Conservation (phyloP, 2,329 filamentous ascomycete species). For the Cladosporium sp. region DNA sequence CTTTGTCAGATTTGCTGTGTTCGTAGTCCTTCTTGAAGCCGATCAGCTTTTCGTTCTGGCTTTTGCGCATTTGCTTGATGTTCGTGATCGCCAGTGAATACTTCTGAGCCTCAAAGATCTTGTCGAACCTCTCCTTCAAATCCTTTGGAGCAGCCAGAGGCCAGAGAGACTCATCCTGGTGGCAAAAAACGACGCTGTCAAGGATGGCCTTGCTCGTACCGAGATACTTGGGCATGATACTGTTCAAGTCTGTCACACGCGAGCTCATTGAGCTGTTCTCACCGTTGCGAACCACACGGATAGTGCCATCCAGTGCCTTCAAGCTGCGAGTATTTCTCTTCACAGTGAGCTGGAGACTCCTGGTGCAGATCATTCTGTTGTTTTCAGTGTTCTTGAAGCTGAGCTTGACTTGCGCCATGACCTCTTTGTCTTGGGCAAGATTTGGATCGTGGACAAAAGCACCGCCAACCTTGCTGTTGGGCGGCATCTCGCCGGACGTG, state of each 20-base stretch:
- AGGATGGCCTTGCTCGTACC: conserved; percentile 89
- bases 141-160: conserved; percentile 84
- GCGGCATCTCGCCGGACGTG: conserved; percentile 88
- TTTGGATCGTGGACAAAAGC: conserved; percentile 98
- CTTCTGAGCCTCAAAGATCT: conserved; percentile 95
- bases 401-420: conserved; percentile 87
- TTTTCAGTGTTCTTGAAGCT: conserved; percentile 79
- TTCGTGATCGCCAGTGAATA: conserved; percentile 98
- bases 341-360: conserved; percentile 81
- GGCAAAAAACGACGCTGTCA: conserved; percentile 96
- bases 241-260: conserved; percentile 76
- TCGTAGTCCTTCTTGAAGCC: conserved; percentile 73
- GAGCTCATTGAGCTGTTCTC: conserved; percentile 78
- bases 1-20: conserved; percentile 79
- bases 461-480: conserved; percentile 81
- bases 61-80: conserved; percentile 82
- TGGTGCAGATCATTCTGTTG: conserved; percentile 76
- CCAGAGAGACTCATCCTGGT: conserved; percentile 97
- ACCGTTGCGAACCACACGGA: conserved; percentile 75
- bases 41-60: conserved; percentile 72
- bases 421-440: conserved; percentile 81
- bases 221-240: conserved; percentile 79
- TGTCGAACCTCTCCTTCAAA: conserved; percentile 92
- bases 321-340: conserved; percentile 75
- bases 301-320: conserved; percentile 80